Evolutionary conservation across 2,329 filamentous ascomycete species (phyloP), one percentile per base, ranked within the genome.

Genomic region (Tolypocladium cylindrosporum): DNA sequence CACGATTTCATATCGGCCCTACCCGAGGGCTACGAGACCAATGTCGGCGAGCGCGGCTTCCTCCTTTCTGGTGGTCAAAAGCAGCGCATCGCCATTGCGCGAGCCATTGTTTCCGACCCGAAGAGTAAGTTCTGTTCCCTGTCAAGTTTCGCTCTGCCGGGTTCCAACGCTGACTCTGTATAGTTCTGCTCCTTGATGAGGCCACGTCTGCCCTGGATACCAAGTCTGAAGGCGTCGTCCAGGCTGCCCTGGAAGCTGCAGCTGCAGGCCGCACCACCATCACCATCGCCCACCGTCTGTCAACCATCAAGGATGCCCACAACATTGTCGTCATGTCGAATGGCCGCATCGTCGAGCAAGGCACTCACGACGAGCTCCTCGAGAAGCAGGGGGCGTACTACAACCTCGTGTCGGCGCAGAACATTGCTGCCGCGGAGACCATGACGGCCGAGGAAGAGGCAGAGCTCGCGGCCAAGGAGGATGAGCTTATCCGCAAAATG

Each of bases 31-130:
- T 97, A 97, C 66, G 84, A 96, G 63, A 97, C 94, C 0, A 87
- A 95, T 63, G 93, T 97, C n/a, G 94, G 94, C 58, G 91, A 97
- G 72, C 87, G 92, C 61, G 94, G 94, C 11, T 96, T 96, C 69
- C 76, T 97, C 56, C 80, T 99, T 10, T 96, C 90, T 57, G 94
- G 94, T 70, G 94, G 94, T 41, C 94, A 99, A 74, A 96, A 97
- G 72, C 94, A 97, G 74, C 90, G 94, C 65, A 95, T 97, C 68
- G 92, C 93, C 14, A 97, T 97, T 72, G 91, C 93, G 9, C 82
- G 91, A 67, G 92, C 92, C 43, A 84, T 97, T 58, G 90, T 97
- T 37, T 93, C 89, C 21, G 89, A 97, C 65, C 93, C 93, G 0
- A 95, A 92, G 75, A 87, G 77, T 79, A 65, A 70, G 76, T 67